Evolutionary conservation across 1,284 basidiomycete genomes (phyloP), one percentile per base, ranked within the genome.

Genomic region (Peniophora sp.): DNA sequence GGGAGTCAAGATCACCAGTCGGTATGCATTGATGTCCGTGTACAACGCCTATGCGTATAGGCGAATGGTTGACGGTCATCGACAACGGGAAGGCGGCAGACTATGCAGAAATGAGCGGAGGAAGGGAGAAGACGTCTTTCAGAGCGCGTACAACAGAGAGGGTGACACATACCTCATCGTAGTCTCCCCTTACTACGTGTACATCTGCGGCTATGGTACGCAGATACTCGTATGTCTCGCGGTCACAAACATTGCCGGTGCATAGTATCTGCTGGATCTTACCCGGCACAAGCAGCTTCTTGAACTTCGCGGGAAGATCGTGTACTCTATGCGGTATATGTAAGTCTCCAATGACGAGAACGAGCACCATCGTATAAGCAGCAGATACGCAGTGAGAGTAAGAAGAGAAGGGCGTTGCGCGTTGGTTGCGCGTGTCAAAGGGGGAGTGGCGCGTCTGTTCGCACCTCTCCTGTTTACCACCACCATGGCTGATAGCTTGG

Each of bases 241-340:
- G 86, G 71, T 99, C 97, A 66, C 93, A 97, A 11, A 98, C 87
- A 64, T 99, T 99, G 47, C 96, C 97, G 0, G 96, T 99, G 66
- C 94, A 97, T 32, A 99, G 78, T 55, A 99, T 97, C 69, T 99
- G 96, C 57, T 96, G 92, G 39, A 99, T 99, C 72, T 99, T 99
- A 35, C 97, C 96, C 10, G 96, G 85, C 2, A 95, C 93, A 0
- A 99, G 77, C 0, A 99, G 85, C 66, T 98, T 97, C 71, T 96
- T 96, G 73, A 99, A 99, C 71, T 98, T 98, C 18, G 82, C 75
- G 0, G 96, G 95, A 3, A 99, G 78, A 64, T 97, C 96, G 64
- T 96, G 91, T 1, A 80, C 76, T 47, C 88, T 74, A 63, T 91
- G 86, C 1, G 94, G 94, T 62, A 97, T 96, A 66, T 96, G 93